phyloP scores from a whole-genome alignment of 2,329 filamentous ascomycete species.

The Cladosporium sp. region DNA sequence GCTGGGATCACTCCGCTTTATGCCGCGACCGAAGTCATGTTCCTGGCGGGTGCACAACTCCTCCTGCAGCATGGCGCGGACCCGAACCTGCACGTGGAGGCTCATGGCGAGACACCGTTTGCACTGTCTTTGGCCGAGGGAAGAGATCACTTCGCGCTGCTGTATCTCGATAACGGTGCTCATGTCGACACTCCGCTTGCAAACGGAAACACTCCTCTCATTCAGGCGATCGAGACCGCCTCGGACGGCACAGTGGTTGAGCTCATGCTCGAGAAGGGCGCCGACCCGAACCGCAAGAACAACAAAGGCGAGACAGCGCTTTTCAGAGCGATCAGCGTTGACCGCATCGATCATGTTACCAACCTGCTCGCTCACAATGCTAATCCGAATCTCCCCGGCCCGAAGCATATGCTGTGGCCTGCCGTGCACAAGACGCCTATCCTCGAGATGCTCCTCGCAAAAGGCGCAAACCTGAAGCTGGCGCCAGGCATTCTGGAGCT shows the following conservation, averaged over 20 bases:
- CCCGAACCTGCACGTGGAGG: slow-evolving; percentile 47
- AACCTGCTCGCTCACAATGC: slow-evolving; percentile 53
- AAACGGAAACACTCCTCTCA: slow-evolving; percentile 56
- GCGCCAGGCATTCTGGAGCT: slow-evolving; percentile 64
- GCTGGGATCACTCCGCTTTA: slow-evolving; percentile 59
- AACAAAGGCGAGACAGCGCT: slow-evolving; percentile 57
- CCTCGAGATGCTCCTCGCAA: slow-evolving; percentile 48
- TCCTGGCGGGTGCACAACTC: slow-evolving; percentile 51
- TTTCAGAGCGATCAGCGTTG: slow-evolving; percentile 54
- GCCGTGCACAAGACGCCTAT: slow-evolving; percentile 54
- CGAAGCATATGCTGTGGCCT: slow-evolving; percentile 56
- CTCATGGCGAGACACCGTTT: slow-evolving; percentile 51
- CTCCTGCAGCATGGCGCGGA: slow-evolving; percentile 61
- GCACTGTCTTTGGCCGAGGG: slow-evolving; percentile 45
- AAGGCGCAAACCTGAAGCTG: slow-evolving; percentile 50
- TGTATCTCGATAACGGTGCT: slow-evolving; percentile 57
- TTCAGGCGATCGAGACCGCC: slow-evolving; percentile 54
- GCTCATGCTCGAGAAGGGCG: slow-evolving; percentile 54
- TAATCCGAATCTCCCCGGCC: slow-evolving; percentile 57
- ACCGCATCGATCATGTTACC: slow-evolving; percentile 52
- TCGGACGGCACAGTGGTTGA: slow-evolving; percentile 51
- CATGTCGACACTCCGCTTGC: slow-evolving; percentile 49
- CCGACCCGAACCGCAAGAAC: slow-evolving; percentile 54
- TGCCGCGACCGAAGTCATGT: slow-evolving; percentile 38
- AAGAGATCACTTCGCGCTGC: slow-evolving; percentile 52